A percentile compares a stretch with the other conserved stretches of the same genome.
Evolutionary conservation across 2,329 filamentous ascomycete species (phyloP).

Genomic region (Aureobasidium sp.): DNA sequence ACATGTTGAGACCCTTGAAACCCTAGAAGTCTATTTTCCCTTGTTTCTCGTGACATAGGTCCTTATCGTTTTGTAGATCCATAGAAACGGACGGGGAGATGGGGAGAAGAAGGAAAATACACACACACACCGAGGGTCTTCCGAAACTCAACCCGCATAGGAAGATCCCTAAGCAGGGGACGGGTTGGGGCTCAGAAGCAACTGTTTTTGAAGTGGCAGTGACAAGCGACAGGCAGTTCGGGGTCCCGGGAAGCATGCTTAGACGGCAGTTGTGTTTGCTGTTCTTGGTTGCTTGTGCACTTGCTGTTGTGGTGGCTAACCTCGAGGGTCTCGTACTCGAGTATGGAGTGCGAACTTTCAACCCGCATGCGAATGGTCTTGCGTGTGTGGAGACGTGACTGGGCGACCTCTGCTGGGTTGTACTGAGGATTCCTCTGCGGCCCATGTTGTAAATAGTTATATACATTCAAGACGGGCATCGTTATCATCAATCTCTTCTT

Average conservation of each 20-base stretch:
- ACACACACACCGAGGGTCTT: background rate
- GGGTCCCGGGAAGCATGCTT: background rate
- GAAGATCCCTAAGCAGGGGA: background rate
- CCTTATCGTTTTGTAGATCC: background rate
- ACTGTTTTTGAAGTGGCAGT: background rate
- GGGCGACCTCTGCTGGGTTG: rapidly evolving
- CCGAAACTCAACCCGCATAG: background rate
- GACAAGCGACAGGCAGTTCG: background rate
- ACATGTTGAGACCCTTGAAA: background rate
- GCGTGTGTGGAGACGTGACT: background rate
- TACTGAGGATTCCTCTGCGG: too few species aligned
- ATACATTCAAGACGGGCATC: too few species aligned
- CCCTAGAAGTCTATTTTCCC: background rate
- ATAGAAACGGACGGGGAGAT: background rate
- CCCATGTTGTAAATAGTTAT: too few species aligned
- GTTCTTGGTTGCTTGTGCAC: background rate
- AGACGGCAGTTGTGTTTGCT: background rate
- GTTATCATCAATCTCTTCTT: constrained; percentile 2
- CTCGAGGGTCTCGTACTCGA: background rate
- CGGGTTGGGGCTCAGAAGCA: background rate
- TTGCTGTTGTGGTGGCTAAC: background rate
- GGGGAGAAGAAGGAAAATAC: background rate
- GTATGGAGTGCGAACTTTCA: background rate
- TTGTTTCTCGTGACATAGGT: background rate
- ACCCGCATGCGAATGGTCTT: background rate